A percentile compares a stretch with the other conserved stretches of the same genome.
Evolutionary conservation across 371 early-diverging fungal genomes (phyloP).

Genomic region (Haplosporangium sp.): DNA sequence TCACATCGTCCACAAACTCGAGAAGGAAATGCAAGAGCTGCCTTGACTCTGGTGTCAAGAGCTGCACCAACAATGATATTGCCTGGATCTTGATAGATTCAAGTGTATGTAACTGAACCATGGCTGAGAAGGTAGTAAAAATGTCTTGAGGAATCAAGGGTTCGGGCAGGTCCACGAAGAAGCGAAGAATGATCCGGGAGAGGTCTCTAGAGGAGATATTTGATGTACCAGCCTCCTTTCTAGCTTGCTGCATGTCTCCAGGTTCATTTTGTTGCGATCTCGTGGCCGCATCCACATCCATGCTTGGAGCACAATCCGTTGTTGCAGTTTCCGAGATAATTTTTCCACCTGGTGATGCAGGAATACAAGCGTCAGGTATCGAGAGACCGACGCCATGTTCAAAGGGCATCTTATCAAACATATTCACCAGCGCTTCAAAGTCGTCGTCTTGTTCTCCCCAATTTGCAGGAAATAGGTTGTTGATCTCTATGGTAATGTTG

Average conservation of each 20-base stretch:
- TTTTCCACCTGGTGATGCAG: not conserved
- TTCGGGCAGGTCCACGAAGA: constrained; percentile 24
- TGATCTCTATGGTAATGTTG: not conserved
- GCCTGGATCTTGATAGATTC: constrained; percentile 28
- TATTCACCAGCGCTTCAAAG: constrained; percentile 17
- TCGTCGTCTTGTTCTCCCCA: constrained; percentile 15
- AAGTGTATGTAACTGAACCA: constrained; percentile 15
- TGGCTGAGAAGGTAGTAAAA: constrained; percentile 11
- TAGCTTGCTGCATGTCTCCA: not conserved
- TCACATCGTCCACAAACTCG: constrained; percentile 22
- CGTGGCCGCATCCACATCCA: not conserved
- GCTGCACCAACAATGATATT: constrained; percentile 12
- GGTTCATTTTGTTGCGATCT: not conserved
- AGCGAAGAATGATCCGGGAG: constrained; percentile 26
- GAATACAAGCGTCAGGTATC: too few species aligned
- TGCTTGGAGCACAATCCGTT: not conserved
- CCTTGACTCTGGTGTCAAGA: constrained; percentile 5
- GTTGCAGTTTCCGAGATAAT: not conserved
- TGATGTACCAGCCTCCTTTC: not conserved
- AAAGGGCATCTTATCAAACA: constrained; percentile 29
- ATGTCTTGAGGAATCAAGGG: constrained; percentile 24
- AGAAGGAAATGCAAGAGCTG: constrained; percentile 32
- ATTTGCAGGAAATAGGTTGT: constrained; percentile 13
- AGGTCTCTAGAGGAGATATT: constrained; percentile 20
- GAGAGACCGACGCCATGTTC: constrained; percentile 18